Conservation (phyloP, 2,329 filamentous ascomycete genomes). For the Phyllosticta citriasiana region DNA sequence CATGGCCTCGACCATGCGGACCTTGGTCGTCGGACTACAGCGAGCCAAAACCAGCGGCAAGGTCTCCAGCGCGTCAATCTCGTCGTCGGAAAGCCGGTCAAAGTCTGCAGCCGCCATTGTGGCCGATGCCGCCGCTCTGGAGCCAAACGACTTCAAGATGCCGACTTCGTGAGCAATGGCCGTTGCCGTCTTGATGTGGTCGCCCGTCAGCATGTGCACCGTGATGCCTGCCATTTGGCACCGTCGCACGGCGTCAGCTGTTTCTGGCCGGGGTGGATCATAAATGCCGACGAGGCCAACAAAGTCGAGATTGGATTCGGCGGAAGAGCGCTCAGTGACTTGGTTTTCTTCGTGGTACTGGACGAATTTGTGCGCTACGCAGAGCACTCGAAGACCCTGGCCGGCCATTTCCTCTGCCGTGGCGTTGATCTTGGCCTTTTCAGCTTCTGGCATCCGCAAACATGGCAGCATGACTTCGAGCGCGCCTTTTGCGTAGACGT, state of each 20-base stretch:
- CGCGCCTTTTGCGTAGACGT: slow-evolving; percentile 30
- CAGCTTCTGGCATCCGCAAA: slow-evolving; percentile 21
- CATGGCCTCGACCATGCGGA: slow-evolving; percentile 37
- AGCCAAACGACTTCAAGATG: slow-evolving; percentile 19
- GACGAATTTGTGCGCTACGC: slow-evolving; percentile 25
- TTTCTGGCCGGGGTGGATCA: slow-evolving; percentile 75
- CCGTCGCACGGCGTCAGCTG: slow-evolving; percentile 44
- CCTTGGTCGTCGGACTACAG: slow-evolving; percentile 37
- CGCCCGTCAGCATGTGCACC: slow-evolving; percentile 41
- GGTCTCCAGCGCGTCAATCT: slow-evolving; percentile 32
- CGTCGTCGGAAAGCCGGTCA: slow-evolving; percentile 32
- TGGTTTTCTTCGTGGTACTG: neutral
- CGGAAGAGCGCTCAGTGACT: slow-evolving; percentile 39
- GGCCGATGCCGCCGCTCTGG: neutral
- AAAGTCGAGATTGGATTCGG: slow-evolving; percentile 62
- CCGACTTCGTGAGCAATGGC: slow-evolving; percentile 39
- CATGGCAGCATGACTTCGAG: slow-evolving; percentile 27
- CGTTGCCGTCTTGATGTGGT: slow-evolving; percentile 36
- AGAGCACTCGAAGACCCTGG: slow-evolving; percentile 28
- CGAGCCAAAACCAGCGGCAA: slow-evolving; percentile 37
- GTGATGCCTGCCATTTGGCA: slow-evolving; percentile 39
- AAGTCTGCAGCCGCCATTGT: slow-evolving; percentile 36
- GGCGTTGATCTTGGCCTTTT: slow-evolving; percentile 20
- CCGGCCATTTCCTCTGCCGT: slow-evolving; percentile 27
- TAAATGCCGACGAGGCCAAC: slow-evolving; percentile 79